A percentile compares a stretch with the other conserved stretches of the same genome.
Evolutionary conservation across 345 rosid species (phyloP).

Genomic region (Gynandropsis gynandra): DNA sequence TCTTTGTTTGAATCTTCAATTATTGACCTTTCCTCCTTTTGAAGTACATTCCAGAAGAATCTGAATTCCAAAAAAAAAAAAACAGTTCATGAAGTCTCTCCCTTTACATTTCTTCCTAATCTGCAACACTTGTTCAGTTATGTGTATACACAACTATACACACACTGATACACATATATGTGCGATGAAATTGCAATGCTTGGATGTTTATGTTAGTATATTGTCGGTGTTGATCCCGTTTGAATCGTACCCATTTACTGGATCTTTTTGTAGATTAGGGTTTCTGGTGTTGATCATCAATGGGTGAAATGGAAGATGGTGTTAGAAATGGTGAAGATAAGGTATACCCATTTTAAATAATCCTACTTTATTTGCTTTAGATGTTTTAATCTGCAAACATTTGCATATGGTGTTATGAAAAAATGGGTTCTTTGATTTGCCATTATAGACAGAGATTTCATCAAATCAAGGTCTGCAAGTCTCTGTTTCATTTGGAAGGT

Average conservation of each 20-base stretch:
- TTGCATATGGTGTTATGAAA: slow-evolving; percentile 13
- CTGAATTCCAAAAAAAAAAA: slow-evolving; percentile 32
- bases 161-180: slow-evolving; percentile 23
- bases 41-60: slow-evolving; percentile 30
- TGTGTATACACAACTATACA: slow-evolving; percentile 25
- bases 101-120: slow-evolving; percentile 22
- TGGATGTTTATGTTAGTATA: slow-evolving; percentile 16
- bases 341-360: slow-evolving; percentile 31
- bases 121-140: slow-evolving; percentile 10
- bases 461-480: slow-evolving; percentile 54
- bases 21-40: slow-evolving; percentile 3
- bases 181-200: slow-evolving; percentile 13
- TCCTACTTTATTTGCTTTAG: background rate
- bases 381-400: slow-evolving; percentile 25
- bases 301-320: slow-evolving; percentile 52
- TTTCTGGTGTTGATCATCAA: slow-evolving; percentile 25
- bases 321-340: slow-evolving; percentile 40
- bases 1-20: slow-evolving; percentile 29
- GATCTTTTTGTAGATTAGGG: slow-evolving; percentile 22
- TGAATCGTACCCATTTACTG: background rate
- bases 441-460: slow-evolving; percentile 40
- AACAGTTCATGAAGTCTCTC: slow-evolving; percentile 23
- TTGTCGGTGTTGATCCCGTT: slow-evolving; percentile 17
- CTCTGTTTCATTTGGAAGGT: slow-evolving; percentile 88
- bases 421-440: slow-evolving; percentile 10